A percentile compares a stretch with the other conserved stretches of the same genome.
phyloP scores from a whole-genome alignment of 495 filamentous ascomycete species.

The Neurospora hispaniola region DNA sequence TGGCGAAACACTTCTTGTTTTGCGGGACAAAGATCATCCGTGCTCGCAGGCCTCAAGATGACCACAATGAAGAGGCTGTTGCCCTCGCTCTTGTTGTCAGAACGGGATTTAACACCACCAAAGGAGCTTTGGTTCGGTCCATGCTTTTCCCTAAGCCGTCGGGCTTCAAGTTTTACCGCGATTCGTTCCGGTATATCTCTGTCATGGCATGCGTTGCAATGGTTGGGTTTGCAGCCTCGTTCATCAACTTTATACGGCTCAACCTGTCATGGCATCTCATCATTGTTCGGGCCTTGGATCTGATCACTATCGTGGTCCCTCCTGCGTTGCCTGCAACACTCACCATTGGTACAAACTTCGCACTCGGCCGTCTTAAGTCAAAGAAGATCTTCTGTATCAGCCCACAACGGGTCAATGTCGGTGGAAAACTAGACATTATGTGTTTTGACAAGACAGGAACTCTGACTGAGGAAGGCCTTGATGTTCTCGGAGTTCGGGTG shows the following conservation, averaged over 20 bases:
- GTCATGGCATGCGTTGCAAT: slow-evolving; percentile 90
- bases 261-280: slow-evolving; percentile 79
- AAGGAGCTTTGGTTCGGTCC: slow-evolving; percentile 88
- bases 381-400: slow-evolving; percentile 96
- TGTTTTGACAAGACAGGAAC: slow-evolving; percentile 99
- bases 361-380: slow-evolving; percentile 70
- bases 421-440: slow-evolving; percentile 87
- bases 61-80: slow-evolving; percentile 73
- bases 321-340: slow-evolving; percentile 94
- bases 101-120: slow-evolving; percentile 95
- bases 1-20: slow-evolving; percentile 84
- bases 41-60: slow-evolving; percentile 76
- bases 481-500: slow-evolving; percentile 80
- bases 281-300: slow-evolving; percentile 79
- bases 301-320: slow-evolving; percentile 97
- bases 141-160: slow-evolving; percentile 99
- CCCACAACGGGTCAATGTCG: slow-evolving; percentile 91
- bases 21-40: slow-evolving; percentile 92
- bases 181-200: slow-evolving; percentile 95
- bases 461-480: slow-evolving; percentile 91
- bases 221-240: slow-evolving; percentile 79
- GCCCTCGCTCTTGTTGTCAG: slow-evolving; percentile 85
- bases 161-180: slow-evolving; percentile 94
- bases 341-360: slow-evolving; percentile 94
- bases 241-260: slow-evolving; percentile 84